Evolutionary conservation across 352 stramenopile genomes (phyloP).

Genomic region (Phytopythium vexans): DNA sequence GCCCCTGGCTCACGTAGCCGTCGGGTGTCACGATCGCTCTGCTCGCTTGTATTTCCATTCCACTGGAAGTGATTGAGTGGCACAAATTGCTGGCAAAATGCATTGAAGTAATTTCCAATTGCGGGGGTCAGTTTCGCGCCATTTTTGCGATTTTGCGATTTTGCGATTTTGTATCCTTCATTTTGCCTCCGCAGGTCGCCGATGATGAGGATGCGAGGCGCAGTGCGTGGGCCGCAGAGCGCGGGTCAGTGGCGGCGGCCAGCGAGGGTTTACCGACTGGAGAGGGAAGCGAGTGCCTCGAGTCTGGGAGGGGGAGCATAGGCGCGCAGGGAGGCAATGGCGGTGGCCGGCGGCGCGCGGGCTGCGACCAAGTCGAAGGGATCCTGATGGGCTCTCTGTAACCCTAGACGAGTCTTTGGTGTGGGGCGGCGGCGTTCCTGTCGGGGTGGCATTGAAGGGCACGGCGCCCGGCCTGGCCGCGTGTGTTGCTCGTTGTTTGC

Average conservation of each 20-base stretch:
- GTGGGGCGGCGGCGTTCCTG: conserved; percentile 7
- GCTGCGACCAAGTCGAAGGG: conserved; percentile 26
- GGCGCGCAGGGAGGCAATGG: not conserved
- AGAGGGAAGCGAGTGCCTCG: not conserved
- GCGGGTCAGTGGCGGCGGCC: no score
- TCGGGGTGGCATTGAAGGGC: conserved; percentile 1
- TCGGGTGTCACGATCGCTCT: conserved; percentile 26
- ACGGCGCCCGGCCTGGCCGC: conserved; percentile 10
- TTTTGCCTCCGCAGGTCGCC: no score
- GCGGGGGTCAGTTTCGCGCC: no score
- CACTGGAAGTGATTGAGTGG: no score
- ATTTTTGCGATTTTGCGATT: no score
- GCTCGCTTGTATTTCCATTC: no score
- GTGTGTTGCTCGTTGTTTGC: conserved; percentile 57
- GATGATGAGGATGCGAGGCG: no score
- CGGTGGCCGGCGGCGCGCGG: not conserved
- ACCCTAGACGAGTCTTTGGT: conserved; percentile 50
- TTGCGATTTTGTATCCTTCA: no score
- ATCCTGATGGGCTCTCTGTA: conserved; percentile 58
- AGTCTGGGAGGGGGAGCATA: not conserved
- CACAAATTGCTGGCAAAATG: no score
- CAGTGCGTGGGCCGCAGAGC: no score
- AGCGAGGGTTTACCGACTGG: not conserved
- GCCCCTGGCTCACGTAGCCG: conserved; percentile 25
- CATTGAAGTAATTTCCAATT: no score